A percentile compares a stretch with the other conserved stretches of the same genome.
Evolutionary conservation across 2,329 filamentous ascomycete genomes (phyloP).

Genomic region (Verticillium dahliae): DNA sequence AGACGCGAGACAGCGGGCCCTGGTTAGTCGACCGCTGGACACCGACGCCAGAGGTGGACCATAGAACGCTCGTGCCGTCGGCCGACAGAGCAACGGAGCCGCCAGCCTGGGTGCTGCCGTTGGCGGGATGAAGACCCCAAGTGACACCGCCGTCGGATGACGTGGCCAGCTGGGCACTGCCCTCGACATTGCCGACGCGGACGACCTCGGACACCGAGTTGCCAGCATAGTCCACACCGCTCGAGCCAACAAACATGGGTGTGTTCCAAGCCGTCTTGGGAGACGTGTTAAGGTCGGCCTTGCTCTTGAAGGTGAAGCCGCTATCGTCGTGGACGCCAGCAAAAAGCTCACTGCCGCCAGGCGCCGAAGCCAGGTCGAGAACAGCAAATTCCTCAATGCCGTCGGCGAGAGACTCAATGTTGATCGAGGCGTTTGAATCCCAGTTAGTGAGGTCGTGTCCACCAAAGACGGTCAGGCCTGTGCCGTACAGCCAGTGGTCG

Average conservation of each 20-base stretch:
- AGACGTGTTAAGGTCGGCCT: conserved; percentile 28
- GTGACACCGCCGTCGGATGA: conserved; percentile 42
- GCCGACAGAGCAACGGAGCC: conserved; percentile 45
- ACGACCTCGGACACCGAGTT: conserved; percentile 39
- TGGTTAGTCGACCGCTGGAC: conserved; percentile 35
- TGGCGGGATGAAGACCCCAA: conserved; percentile 41
- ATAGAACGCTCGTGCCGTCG: conserved; percentile 40
- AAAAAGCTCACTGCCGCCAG: conserved; percentile 44
- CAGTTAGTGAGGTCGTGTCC: conserved; percentile 48
- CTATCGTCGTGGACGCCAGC: conserved; percentile 44
- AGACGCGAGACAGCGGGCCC: conserved; percentile 35
- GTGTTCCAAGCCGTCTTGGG: conserved; percentile 38
- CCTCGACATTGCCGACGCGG: conserved; percentile 39
- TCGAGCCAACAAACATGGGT: conserved; percentile 37
- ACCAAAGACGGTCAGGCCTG: conserved; percentile 46
- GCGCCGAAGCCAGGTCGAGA: conserved; percentile 39
- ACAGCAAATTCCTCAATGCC: conserved; percentile 50
- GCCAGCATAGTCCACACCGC: conserved; percentile 43
- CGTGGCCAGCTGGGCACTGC: conserved; percentile 36
- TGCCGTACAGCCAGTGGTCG: conserved; percentile 55
- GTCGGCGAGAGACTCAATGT: conserved; percentile 42
- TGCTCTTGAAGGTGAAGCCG: conserved; percentile 40
- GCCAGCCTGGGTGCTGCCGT: conserved; percentile 32
- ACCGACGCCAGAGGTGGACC: conserved; percentile 34
- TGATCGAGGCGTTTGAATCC: conserved; percentile 39